Base-by-base conservation (phyloP, 257 asterid genomes). In the Ophiorrhiza pumila region DNA sequence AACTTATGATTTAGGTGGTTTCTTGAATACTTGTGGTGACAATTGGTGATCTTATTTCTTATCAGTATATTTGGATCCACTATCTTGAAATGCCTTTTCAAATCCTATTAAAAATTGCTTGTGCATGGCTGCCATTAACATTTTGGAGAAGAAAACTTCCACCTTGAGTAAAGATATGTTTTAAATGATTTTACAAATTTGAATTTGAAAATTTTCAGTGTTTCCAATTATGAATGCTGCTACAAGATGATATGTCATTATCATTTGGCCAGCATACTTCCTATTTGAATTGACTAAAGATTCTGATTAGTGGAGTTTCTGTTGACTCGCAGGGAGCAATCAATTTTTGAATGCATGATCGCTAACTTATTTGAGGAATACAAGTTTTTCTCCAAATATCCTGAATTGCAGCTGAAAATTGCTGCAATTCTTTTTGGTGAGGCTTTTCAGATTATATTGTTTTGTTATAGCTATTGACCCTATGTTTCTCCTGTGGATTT, bases 371-470 rank as follows among this genome's bases (percentile, higher is more conserved):
- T 92, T 78, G 98, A 95, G 82, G 97, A 94, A 77, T 94, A 86
- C 88, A 87, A 90, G 45, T 93, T 89, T 78, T 87, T 93, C 80
- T 75, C 89, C 77, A 91, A 89, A 79, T 93, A 89, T 77, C 98
- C 98, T 74, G 96, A 91, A n/a, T 84, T 83, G 82, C 96, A 93
- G 87, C 89, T 93, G 80, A 87, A 74, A 79, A 83, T 89, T 74
- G 96, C 98, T 43, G 96, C 97, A 41, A 76, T 83, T 83, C 89
- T 93, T 42, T 89, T 89, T 71, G 98, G 97, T 93, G 79, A 87
- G 96, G 62, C 81, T 74, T 43, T 82, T 20, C 57, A 37, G 39
- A 46, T 4, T 59, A 27, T 60, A 15, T 7, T 39, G 27, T 39
- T 53, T 55, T 25, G 13, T 72, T 53, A 10, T 27, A 18, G 35